phyloP scores from a whole-genome alignment of 2,329 filamentous ascomycete species.

The Verticillium isaacii region DNA sequence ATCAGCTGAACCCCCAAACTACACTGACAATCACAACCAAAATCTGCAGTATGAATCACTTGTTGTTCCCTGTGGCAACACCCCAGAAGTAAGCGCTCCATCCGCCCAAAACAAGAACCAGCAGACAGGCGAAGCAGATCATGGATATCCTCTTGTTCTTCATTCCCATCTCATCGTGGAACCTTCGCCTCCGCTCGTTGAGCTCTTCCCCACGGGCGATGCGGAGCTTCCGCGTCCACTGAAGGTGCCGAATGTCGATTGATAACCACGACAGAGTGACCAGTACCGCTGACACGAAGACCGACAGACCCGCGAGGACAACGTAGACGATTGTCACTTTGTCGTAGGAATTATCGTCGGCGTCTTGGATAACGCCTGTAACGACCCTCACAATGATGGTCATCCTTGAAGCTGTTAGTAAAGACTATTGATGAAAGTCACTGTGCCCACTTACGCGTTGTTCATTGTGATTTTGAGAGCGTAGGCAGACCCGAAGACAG shows the following conservation, averaged over 20 bases:
- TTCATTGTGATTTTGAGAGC: constrained; percentile 58
- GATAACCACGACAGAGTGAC: constrained; percentile 24
- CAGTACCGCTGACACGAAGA: constrained; percentile 37
- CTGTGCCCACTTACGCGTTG: constrained; percentile 28
- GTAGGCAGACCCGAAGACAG: constrained; percentile 56
- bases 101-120: constrained; percentile 43
- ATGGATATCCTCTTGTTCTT: constrained; percentile 37
- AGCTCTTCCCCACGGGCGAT: constrained; percentile 36
- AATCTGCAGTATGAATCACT: background rate
- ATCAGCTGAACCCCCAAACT: too few species aligned
- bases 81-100: constrained; percentile 59
- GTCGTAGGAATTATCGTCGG: constrained; percentile 50
- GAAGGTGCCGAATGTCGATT: constrained; percentile 41
- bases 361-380: constrained; percentile 54
- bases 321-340: constrained; percentile 53
- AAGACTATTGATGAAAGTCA: background rate
- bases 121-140: constrained; percentile 35
- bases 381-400: constrained; percentile 55
- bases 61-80: constrained; percentile 46
- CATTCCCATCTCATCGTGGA: constrained; percentile 7
- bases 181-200: constrained; percentile 18
- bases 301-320: constrained; percentile 42
- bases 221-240: constrained; percentile 54
- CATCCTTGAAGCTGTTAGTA: constrained; percentile 33
- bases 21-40: too few species aligned